Base-by-base conservation (phyloP, 495 filamentous ascomycete species). In the Talaromyces proteolyticus region DNA sequence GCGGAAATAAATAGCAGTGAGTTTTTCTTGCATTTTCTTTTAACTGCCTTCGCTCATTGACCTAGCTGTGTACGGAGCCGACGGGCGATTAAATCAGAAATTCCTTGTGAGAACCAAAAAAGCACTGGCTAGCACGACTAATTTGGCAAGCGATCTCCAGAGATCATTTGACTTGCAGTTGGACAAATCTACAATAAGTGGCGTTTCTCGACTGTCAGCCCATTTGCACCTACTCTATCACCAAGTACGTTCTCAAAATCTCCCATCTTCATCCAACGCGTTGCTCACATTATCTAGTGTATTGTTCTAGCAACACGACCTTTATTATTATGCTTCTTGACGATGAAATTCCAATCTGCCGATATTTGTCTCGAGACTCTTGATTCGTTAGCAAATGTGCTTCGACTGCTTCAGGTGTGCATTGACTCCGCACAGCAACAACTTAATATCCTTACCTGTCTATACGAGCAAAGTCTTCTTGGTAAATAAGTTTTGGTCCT, bases 171-270 rank as follows among this genome's bases (percentile, higher is more conserved):
- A 59, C 10, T 40, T 75, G 24, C 58, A 63, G 12, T 48, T 68
- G 17, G 64, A 73, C 7, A 59, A 53, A 49, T 40, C 47, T 4
- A 26, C 59, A n/a, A 53, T 49, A 1, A 72, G 59, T 37, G 68
- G 71, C 3, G 58, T 70, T 10, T 72, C 67, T 11, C 49, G 69
- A 40, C 58, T 64, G 36, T 68, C 69, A 6, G 71, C 71, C 7
- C 67, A 70, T 53, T 61, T 75, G 17, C 65, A 73, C 53, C 62
- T 75, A 14, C 59, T 69, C 34, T 67, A 75, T 40, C 71, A 75
- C 39, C 69, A 70, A 50, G 65, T 69, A 46, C 16, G 49, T 54
- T 2, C 4, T 5, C 1, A 14, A 2, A 34, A 20, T 41, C 5
- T 25, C 17, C 19, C 37, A 3, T 22, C 7, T 8, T 23, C 22